Evolutionary conservation across 2,329 filamentous ascomycete genomes (phyloP).

Genomic region (Claviceps fusiformis): DNA sequence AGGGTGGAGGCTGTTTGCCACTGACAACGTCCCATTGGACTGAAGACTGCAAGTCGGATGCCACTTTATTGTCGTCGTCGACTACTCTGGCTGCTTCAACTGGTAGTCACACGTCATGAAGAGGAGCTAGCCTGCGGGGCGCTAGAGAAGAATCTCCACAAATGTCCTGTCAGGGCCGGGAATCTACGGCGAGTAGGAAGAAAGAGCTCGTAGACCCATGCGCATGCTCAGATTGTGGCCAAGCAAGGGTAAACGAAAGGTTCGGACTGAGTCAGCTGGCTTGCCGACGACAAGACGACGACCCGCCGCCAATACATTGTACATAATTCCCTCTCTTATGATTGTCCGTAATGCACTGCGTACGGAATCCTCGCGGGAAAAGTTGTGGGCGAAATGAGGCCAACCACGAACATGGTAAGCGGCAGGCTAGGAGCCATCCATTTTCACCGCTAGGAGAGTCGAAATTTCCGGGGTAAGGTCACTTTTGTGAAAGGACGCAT

Average conservation of each 20-base stretch:
- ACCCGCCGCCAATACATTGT: background rate
- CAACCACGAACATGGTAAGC: background rate
- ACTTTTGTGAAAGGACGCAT: background rate
- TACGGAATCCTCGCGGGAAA: too few species aligned
- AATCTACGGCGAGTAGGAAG: background rate
- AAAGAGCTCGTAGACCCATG: background rate
- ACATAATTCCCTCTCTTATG: background rate
- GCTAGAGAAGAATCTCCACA: slow-evolving; percentile 3
- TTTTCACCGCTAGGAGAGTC: background rate
- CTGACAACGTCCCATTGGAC: background rate
- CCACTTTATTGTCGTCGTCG: background rate
- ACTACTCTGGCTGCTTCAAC: background rate
- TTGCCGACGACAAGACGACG: slow-evolving; percentile 6
- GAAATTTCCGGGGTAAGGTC: background rate
- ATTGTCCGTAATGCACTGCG: background rate
- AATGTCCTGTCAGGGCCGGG: background rate
- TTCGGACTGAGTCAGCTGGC: slow-evolving; percentile 6
- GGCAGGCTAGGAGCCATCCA: too few species aligned
- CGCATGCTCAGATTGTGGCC: background rate
- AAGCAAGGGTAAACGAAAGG: background rate
- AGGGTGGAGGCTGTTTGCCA: slow-evolving; percentile 1
- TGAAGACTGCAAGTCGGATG: background rate
- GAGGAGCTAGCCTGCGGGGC: background rate
- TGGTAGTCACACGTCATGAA: background rate
- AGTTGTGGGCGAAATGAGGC: background rate